phyloP scores from a whole-genome alignment of 768 basidiomycete species.

The Lepiota subincarnata region DNA sequence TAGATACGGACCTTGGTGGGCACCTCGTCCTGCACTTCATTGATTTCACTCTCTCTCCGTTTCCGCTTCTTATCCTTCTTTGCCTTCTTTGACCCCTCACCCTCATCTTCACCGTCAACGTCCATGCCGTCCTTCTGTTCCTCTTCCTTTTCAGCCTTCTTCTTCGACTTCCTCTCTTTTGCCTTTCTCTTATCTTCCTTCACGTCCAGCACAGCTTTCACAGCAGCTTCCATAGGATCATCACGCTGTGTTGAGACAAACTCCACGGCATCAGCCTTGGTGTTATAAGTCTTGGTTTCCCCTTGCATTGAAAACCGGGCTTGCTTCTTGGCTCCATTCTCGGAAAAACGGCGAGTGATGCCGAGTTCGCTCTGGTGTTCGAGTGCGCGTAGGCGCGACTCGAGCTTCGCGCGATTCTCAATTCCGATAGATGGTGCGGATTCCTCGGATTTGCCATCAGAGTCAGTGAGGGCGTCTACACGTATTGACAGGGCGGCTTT shows the following conservation, averaged over 20 bases:
- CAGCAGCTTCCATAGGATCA: constrained; percentile 68
- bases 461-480: constrained; percentile 92
- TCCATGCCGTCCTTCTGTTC: constrained; percentile 33
- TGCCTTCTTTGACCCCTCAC: constrained; percentile 34
- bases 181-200: constrained; percentile 83
- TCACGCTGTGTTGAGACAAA: constrained; percentile 82
- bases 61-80: constrained; percentile 34
- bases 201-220: constrained; percentile 72
- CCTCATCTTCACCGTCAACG: constrained; percentile 34
- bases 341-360: constrained; percentile 63
- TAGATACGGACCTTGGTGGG: constrained; percentile 32
- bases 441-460: constrained; percentile 84
- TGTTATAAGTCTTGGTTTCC: constrained; percentile 80
- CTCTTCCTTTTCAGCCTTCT: constrained; percentile 48
- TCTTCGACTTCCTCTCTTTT: constrained; percentile 74
- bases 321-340: constrained; percentile 59
- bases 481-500: constrained; percentile 97
- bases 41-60: constrained; percentile 39
- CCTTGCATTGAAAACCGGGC: constrained; percentile 78
- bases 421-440: constrained; percentile 84
- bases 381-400: constrained; percentile 85
- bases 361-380: constrained; percentile 78
- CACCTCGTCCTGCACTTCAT: constrained; percentile 32
- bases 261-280: constrained; percentile 75
- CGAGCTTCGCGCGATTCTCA: constrained; percentile 92